Conservation (phyloP, 768 basidiomycete genomes). For the Kwoniella pini region DNA sequence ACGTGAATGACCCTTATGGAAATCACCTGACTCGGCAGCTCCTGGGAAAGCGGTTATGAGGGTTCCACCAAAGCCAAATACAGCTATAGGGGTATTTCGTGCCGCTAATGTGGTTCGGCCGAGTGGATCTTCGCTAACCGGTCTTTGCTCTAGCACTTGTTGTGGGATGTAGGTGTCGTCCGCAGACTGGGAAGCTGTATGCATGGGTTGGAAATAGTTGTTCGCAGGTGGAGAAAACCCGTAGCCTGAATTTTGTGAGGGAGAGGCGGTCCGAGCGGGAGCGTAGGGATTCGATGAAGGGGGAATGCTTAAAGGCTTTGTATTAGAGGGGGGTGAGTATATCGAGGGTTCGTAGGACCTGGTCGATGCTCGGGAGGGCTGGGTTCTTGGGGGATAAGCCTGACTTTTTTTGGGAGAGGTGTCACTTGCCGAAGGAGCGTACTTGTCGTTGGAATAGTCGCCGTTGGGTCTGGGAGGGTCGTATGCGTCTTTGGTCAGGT, state of each 20-base stretch:
- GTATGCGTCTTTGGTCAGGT: slow-evolving; percentile 8
- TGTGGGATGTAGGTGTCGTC: slow-evolving; percentile 44
- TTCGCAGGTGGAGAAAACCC: slow-evolving; percentile 34
- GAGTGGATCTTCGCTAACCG: slow-evolving; percentile 44
- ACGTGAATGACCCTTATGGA: slow-evolving; percentile 58
- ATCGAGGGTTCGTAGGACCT: slow-evolving; percentile 29
- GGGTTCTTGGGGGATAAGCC: neutral
- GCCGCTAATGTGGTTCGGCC: slow-evolving; percentile 37
- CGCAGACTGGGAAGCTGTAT: neutral
- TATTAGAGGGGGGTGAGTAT: slow-evolving; percentile 22
- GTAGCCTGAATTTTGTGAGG: slow-evolving; percentile 21
- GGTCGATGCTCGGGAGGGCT: slow-evolving; percentile 5
- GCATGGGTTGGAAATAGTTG: slow-evolving; percentile 44
- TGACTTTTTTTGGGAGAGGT: slow-evolving; percentile 9
- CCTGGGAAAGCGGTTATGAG: slow-evolving; percentile 85
- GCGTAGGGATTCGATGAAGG: slow-evolving; percentile 13
- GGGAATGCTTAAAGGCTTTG: slow-evolving; percentile 14
- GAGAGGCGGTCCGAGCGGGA: slow-evolving; percentile 7
- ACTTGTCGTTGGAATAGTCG: slow-evolving; percentile 11
- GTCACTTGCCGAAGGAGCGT: slow-evolving; percentile 2
- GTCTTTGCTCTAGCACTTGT: slow-evolving; percentile 45
- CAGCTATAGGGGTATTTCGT: slow-evolving; percentile 68
- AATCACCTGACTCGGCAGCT: slow-evolving; percentile 67
- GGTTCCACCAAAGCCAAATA: slow-evolving; percentile 93
- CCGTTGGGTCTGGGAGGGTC: neutral